Conservation (phyloP, 2,329 filamentous ascomycete genomes). For the Fusarium anthophilum region DNA sequence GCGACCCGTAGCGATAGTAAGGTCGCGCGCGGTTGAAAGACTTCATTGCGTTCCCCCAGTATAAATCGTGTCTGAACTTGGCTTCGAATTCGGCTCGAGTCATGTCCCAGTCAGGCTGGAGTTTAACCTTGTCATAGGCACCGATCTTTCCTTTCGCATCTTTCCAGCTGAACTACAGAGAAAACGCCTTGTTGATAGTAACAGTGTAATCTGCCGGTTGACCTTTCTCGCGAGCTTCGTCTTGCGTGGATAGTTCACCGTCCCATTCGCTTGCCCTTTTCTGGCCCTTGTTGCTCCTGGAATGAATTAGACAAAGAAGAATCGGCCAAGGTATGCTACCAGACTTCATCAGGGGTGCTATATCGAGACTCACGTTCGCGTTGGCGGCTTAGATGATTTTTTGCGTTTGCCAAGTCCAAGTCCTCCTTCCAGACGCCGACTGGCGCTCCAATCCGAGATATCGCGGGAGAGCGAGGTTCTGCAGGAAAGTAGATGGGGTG, state of each 20-base stretch:
- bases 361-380: neutral
- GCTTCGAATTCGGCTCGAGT: neutral
- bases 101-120: neutral
- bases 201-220: neutral
- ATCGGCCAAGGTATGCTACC: neutral
- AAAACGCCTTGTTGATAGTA: neutral
- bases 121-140: neutral
- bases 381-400: neutral
- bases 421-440: neutral
- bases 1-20: neutral
- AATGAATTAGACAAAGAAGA: neutral
- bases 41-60: neutral
- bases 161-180: neutral
- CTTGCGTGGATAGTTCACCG: accelerated
- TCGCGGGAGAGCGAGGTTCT: neutral
- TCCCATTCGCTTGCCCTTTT: neutral
- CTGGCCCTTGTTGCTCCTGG: neutral
- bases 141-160: neutral
- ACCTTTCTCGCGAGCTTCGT: neutral
- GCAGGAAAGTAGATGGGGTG: neutral
- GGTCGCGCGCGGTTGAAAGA: neutral
- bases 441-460: neutral
- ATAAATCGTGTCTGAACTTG: neutral
- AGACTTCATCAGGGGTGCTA: neutral
- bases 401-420: neutral